These are phyloP conservation scores for thale cress (Arabidopsis thaliana) DNA, from an alignment of 345 rosid genomes.

Conservation along the genomic window TAIR10.1 NC_003074.8:6658001-6658500, in stretches of 20 bases:
- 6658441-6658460: slow-evolving; percentile 76
- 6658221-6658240: slow-evolving; percentile 39
- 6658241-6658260: slow-evolving; percentile 49
- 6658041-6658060: slow-evolving; percentile 19
- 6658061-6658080: slow-evolving; percentile 55
- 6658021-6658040: slow-evolving; percentile 13
- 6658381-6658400: slow-evolving; percentile 83
- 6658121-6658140: slow-evolving; percentile 49
- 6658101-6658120: slow-evolving; percentile 89
- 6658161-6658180: slow-evolving; percentile 91
- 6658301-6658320: slow-evolving; percentile 88
- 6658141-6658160: slow-evolving; percentile 59
- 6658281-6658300: slow-evolving; percentile 97
- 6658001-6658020: slow-evolving; percentile 4
- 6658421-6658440: slow-evolving; percentile 77
- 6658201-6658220: slow-evolving; percentile 60
- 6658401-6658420: slow-evolving; percentile 90
- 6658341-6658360: slow-evolving; percentile 70
- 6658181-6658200: slow-evolving; percentile 76
- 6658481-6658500: background rate
- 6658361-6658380: slow-evolving; percentile 95
- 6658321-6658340: slow-evolving; percentile 64
- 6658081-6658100: slow-evolving; percentile 98
- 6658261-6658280: slow-evolving; percentile 62
- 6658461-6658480: slow-evolving; percentile 31